phyloP scores from a whole-genome alignment of 768 basidiomycete species.

The Boletus rex-veris region DNA sequence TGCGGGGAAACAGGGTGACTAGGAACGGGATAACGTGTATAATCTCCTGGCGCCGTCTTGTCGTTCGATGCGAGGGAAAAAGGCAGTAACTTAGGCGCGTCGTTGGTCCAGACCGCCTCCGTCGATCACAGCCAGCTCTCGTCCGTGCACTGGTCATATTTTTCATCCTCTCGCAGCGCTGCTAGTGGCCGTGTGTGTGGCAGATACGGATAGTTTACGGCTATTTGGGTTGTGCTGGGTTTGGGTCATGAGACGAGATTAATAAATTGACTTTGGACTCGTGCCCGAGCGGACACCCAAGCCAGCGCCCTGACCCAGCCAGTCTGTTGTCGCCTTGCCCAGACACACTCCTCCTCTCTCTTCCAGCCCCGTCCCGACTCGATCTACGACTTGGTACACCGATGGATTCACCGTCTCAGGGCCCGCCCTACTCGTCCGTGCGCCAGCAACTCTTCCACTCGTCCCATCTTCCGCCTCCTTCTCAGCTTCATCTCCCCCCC shows the following conservation, averaged over 20 bases:
- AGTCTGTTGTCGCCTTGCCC: neutral
- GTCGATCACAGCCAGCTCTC: conserved; percentile 22
- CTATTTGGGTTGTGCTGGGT: conserved; percentile 25
- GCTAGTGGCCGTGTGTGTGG: neutral
- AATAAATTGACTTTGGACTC: conserved; percentile 22
- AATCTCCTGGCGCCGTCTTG: conserved; percentile 20
- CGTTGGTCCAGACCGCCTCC: conserved; percentile 27
- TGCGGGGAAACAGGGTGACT: neutral
- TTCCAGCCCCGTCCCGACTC: conserved; percentile 11
- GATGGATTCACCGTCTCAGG: conserved; percentile 31
- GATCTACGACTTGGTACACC: neutral
- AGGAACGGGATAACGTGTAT: conserved; percentile 16
- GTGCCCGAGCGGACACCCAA: conserved; percentile 14
- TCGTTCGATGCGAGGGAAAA: conserved; percentile 8
- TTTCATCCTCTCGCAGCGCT: neutral
- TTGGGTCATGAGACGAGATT: conserved; percentile 14
- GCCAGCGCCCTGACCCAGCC: conserved; percentile 7
- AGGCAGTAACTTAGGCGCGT: conserved; percentile 11
- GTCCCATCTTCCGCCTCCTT: conserved; percentile 43
- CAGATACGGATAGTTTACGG: conserved; percentile 20
- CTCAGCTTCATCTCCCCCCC: conserved; percentile 39
- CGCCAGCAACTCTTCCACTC: conserved; percentile 40
- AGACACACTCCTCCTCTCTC: neutral
- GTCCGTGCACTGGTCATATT: conserved; percentile 2
- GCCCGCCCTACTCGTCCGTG: conserved; percentile 26